These are phyloP conservation scores for Linnemannia schmuckeri DNA, from an alignment of 192 early-diverging fungal species.

Conservation along the genomic window DNA sequence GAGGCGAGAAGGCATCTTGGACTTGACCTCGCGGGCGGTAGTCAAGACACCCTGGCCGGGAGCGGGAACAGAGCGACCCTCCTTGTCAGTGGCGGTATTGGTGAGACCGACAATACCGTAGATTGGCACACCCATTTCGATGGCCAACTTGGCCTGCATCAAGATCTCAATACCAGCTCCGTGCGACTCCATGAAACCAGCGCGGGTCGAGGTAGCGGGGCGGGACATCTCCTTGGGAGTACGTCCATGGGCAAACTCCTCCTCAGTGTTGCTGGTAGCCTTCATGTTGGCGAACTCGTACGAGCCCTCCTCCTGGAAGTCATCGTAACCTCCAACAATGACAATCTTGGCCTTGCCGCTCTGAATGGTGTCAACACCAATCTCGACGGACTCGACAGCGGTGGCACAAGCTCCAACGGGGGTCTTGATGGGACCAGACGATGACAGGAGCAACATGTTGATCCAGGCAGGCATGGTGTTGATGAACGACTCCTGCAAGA, in stretches of 20 bases:
- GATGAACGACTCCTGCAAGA: slow-evolving; percentile 96
- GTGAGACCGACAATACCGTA: slow-evolving; percentile 91
- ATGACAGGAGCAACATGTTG: slow-evolving; percentile 94
- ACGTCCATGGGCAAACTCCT: slow-evolving; percentile 90
- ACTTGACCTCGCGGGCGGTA: slow-evolving; percentile 81
- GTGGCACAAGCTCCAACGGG: slow-evolving; percentile 96
- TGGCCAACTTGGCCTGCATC: slow-evolving; percentile 88
- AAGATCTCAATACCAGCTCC: slow-evolving; percentile 92
- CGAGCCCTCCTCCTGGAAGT: slow-evolving; percentile 93
- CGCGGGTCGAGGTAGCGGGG: slow-evolving; percentile 89
- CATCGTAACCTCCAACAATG: slow-evolving; percentile 94
- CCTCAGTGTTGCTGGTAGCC: slow-evolving; percentile 86
- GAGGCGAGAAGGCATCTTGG: slow-evolving; percentile 68
- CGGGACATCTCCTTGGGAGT: slow-evolving; percentile 90
- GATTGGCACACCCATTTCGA: slow-evolving; percentile 94
- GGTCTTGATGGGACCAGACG: slow-evolving; percentile 94
- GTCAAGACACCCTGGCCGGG: slow-evolving; percentile 95
- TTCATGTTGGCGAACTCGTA: slow-evolving; percentile 98
- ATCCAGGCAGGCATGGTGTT: slow-evolving; percentile 97
- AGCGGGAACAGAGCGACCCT: slow-evolving; percentile 93
- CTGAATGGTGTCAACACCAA: slow-evolving; percentile 91
- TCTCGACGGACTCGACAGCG: slow-evolving; percentile 90
- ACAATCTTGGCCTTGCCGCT: slow-evolving; percentile 94
- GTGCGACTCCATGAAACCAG: slow-evolving; percentile 94
- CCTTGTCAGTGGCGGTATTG: slow-evolving; percentile 94